phyloP scores from a whole-genome alignment of 2,329 filamentous ascomycete species.

The Clonostachys rosea region DNA sequence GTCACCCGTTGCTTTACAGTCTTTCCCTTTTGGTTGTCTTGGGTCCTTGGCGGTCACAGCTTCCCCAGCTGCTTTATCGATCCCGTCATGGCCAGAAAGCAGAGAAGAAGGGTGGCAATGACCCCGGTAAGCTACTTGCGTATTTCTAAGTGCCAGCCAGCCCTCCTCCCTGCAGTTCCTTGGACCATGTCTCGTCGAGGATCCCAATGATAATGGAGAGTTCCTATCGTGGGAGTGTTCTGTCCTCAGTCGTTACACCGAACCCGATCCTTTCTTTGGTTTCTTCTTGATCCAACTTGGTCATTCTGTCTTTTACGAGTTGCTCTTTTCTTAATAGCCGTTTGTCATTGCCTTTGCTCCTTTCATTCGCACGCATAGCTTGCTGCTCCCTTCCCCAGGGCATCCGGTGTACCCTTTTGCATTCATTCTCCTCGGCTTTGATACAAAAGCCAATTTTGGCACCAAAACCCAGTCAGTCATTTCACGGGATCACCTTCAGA shows the following conservation, averaged over 20 bases:
- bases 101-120: no score
- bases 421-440: not conserved
- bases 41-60: no score
- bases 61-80: no score
- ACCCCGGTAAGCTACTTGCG: no score
- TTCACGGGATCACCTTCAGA: not conserved
- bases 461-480: constrained; percentile 4
- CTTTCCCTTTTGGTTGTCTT: no score
- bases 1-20: no score
- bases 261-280: not conserved
- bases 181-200: no score
- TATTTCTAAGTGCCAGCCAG: no score
- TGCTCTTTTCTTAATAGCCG: constrained; percentile 11
- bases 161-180: no score
- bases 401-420: not conserved
- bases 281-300: not conserved
- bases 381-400: constrained; percentile 17
- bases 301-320: not conserved
- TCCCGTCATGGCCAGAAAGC: no score
- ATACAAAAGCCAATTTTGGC: not conserved
- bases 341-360: not conserved
- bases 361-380: not conserved
- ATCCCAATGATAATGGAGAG: no score
- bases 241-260: not conserved
- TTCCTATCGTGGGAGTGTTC: not conserved